These are phyloP conservation scores for Hemileia vastatrix DNA, from an alignment of 1,284 basidiomycete genomes.

Conservation along the genomic window DNA sequence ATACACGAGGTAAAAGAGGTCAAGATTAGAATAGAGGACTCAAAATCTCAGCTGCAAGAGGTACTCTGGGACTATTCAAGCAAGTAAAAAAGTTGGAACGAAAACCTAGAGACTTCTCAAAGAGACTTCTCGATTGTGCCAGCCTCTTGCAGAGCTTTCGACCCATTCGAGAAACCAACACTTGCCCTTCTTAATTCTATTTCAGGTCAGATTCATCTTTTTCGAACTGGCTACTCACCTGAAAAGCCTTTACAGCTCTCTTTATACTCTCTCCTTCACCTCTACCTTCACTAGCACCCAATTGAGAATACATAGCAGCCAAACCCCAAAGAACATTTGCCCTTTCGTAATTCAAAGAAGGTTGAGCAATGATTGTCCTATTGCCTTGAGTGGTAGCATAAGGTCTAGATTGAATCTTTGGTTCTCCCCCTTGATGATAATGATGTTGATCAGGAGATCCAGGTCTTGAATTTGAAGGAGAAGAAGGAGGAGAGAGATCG, in stretches of 20 bases:
- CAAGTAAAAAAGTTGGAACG: no score
- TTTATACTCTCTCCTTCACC: conserved; percentile 62
- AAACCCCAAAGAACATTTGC: conserved; percentile 70
- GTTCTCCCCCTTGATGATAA: conserved; percentile 16
- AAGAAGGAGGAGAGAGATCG: conserved; percentile 14
- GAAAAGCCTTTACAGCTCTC: conserved; percentile 59
- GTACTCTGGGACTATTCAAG: no score
- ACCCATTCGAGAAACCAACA: no score
- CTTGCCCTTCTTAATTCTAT: no score
- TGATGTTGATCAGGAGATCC: conserved; percentile 47
- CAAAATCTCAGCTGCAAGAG: no score
- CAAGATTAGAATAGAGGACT: no score
- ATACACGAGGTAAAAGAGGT: no score
- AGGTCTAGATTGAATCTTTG: conserved; percentile 15
- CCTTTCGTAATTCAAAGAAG: conserved; percentile 68
- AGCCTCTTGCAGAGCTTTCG: no score
- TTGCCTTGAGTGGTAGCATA: conserved; percentile 26
- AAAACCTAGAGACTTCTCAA: no score
- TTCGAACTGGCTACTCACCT: conserved; percentile 58
- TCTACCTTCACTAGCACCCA: conserved; percentile 60
- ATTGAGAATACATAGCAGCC: conserved; percentile 65
- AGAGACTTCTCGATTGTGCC: no score
- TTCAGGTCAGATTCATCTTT: no score
- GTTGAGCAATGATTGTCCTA: conserved; percentile 57
- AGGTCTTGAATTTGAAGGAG: conserved; percentile 17